Evolutionary conservation across 176 grass and related monocot genomes (phyloP), one percentile per base, ranked within the genome.

Genomic region (Zea luxurians): DNA sequence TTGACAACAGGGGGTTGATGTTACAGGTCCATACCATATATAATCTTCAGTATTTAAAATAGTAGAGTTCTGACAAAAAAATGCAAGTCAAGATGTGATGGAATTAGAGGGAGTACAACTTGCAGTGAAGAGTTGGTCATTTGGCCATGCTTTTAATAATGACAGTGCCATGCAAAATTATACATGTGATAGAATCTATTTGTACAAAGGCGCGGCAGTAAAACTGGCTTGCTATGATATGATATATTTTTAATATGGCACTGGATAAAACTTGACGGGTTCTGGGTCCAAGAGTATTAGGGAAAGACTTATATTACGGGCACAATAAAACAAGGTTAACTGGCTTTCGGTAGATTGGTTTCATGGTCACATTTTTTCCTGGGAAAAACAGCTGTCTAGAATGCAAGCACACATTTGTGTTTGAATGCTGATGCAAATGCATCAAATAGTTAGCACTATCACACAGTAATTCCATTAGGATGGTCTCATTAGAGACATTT

Each of bases 371-470:
- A 2, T 45, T 1, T 8, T 13, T 1, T 6, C 17, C 17, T 3
- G 12, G 35, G 35, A 48, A n/a, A 15, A 53, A 53, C 8, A 53
- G 12, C 54, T 61, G 36, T 13, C 4, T 10, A 20, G 27, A n/a
- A 76, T 9, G 3, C 38, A 66, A 43, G 74, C 43, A 52, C n/a
- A 18, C 1, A 8, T 50, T 15, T 53, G 4, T 11, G 6, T 21
- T 17, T 73, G 47, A 41, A 48, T 9, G 12, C 50, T 54, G 37
- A 37, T 64, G 45, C 72, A 57, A 46, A 3, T 75, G 57, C 38
- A 78, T 72, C 57, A 62, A 71, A 76, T 18, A 49, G 41, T 13
- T 49, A 45, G 11, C 64, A 42, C 53, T 50, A 62, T 37, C 55
- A 71, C 15, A 13, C 46, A 58, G 48, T 58, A 58, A 79, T 10